These are phyloP conservation scores for Narthecium ossifragum DNA, from an alignment of 106 monocot genomes.

Conservation along the genomic window DNA sequence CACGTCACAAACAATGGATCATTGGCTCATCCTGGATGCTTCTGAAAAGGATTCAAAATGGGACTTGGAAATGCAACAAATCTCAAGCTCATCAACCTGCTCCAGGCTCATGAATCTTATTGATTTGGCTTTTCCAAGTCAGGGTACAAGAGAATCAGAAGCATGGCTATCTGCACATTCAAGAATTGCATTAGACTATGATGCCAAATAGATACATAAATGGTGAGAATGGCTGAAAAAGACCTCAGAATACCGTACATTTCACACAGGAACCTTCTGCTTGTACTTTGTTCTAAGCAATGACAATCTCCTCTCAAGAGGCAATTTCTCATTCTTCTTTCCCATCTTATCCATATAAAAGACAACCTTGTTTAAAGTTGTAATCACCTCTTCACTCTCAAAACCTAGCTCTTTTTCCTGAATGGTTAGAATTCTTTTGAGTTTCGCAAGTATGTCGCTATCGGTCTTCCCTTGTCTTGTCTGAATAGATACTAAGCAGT, in stretches of 20 bases:
- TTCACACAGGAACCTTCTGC: constrained; percentile 33
- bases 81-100: too few species aligned
- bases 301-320: constrained; percentile 59
- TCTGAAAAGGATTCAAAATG: too few species aligned
- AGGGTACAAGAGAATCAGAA: too few species aligned
- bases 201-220: too few species aligned
- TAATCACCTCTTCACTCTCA: constrained; percentile 44
- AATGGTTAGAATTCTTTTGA: constrained; percentile 65
- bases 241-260: constrained; percentile 5
- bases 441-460: constrained; percentile 28
- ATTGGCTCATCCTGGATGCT: too few species aligned
- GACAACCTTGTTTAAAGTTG: constrained; percentile 49
- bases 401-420: constrained; percentile 68
- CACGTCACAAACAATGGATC: too few species aligned
- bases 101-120: too few species aligned
- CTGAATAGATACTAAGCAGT: constrained; percentile 70
- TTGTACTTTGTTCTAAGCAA: constrained; percentile 32
- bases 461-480: constrained; percentile 49
- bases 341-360: constrained; percentile 51
- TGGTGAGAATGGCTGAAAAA: too few species aligned
- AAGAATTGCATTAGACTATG: too few species aligned
- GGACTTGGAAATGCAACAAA: too few species aligned
- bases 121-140: too few species aligned
- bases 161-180: too few species aligned
- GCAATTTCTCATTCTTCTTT: constrained; percentile 48